Base-by-base conservation (phyloP, 2,329 filamentous ascomycete genomes). In the Daldinia eschscholtzii region DNA sequence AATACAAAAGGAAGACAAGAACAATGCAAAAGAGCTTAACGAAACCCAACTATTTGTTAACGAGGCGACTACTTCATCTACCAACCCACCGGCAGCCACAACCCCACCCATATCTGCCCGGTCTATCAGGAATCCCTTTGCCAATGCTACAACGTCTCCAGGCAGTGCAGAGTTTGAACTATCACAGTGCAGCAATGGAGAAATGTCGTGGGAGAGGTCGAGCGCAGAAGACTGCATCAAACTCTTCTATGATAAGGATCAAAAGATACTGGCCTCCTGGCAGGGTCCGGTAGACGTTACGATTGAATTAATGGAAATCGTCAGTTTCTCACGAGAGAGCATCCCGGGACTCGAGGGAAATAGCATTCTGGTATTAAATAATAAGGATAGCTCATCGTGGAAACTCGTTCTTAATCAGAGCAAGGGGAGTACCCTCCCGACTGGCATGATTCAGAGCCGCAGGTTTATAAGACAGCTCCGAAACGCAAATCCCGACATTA, bases 401-500 rank as follows among this genome's bases (percentile, higher is more conserved):
- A 67, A 48, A 28, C 41, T 77, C 4, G 65, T 71, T n/a, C 76
- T 77, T 50, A 68, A 72, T 44, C 72, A 72, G 13, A 68, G 64
- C 13, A 39, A 37, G 46, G 71, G 67, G 6, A 75, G 70, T 59
- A 67, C 60, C 41, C 28, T 70, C 1, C 62, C 70, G 1, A 62
- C 61, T 39, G 73, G 76, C 4, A 75, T 70, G 56, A 60, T 73
- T 13, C 76, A 77, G 44, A 61, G 56, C 13, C 70, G 70, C 9
- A 48, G 57, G 1, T 76, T 78, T 12, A 67, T 73, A 18, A 64
- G 65, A 37, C 78, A 75, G 76, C 57, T 77, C 18, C 68, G 70
- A 23, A 20, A 9, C 2, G 60, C 73, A 10, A 74, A 72, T 26
- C 64, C 65, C 0, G 56, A 57, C 1, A 64, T 76, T 39, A 39